Conservation (phyloP, 345 rosid species). For the Stellera chamaejasme region DNA sequence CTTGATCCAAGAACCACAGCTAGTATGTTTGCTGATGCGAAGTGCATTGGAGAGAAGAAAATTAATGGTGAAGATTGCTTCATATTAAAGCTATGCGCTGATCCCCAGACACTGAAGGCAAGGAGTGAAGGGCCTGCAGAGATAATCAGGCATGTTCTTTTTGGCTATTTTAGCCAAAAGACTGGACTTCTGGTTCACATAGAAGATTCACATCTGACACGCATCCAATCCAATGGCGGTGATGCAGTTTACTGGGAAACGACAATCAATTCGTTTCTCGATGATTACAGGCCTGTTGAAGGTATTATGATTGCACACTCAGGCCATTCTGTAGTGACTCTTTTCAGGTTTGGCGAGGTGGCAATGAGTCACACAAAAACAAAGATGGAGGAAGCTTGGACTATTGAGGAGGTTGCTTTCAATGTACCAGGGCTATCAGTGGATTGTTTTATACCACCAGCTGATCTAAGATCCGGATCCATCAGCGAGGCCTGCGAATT, state of each 20-base stretch:
- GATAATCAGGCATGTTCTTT: conserved; percentile 77
- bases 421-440: conserved; percentile 79
- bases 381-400: conserved; percentile 97
- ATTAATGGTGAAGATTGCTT: conserved; percentile 87
- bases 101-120: conserved; percentile 64
- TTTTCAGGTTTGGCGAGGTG: conserved; percentile 80
- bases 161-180: conserved; percentile 87
- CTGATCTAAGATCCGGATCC: conserved; percentile 57
- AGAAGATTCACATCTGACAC: conserved; percentile 83
- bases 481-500: conserved; percentile 54
- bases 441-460: conserved; percentile 92
- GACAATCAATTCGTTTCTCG: conserved; percentile 67
- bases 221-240: conserved; percentile 74
- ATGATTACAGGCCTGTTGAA: conserved; percentile 79
- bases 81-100: conserved; percentile 67
- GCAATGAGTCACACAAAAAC: conserved; percentile 86
- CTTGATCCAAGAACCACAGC: conserved; percentile 88
- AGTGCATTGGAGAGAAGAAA: conserved; percentile 75
- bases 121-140: conserved; percentile 92
- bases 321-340: conserved; percentile 76
- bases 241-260: conserved; percentile 92
- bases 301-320: conserved; percentile 97
- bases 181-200: conserved; percentile 81
- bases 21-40: conserved; percentile 72
- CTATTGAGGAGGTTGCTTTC: conserved; percentile 92